phyloP scores from a whole-genome alignment of 345 rosid genomes.

The Cardamine resedifolia region DNA sequence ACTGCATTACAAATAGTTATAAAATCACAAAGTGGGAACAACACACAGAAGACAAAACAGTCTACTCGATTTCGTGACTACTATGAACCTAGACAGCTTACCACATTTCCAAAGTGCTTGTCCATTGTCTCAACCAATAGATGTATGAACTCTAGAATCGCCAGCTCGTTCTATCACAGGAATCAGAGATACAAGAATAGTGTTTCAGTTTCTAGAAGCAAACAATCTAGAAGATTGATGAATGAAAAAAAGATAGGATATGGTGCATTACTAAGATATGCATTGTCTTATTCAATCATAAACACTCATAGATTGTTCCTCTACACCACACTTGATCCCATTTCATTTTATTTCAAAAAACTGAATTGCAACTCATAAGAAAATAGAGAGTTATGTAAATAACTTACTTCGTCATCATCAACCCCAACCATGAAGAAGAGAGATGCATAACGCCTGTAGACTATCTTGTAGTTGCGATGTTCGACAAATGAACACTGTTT shows the following conservation, averaged over 20 bases:
- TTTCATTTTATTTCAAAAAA: too few relatives aligned
- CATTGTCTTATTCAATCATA: neutral
- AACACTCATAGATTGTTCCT: too few relatives aligned
- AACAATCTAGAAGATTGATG: neutral
- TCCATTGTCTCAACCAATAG: conserved; percentile 97
- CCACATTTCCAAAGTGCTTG: conserved; percentile 98
- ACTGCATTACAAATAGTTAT: conserved; percentile 43
- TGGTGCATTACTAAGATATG: neutral
- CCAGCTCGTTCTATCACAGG: conserved; percentile 72
- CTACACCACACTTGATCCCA: too few relatives aligned
- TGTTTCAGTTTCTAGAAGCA: neutral
- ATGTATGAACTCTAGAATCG: conserved; percentile 93
- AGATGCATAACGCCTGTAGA: conserved; percentile 91
- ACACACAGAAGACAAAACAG: neutral
- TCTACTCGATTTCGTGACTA: neutral
- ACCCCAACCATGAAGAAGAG: conserved; percentile 96
- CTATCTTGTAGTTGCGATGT: conserved; percentile 97
- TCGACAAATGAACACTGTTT: conserved; percentile 94
- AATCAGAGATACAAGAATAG: neutral
- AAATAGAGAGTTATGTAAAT: neutral
- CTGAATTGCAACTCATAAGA: neutral
- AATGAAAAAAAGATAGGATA: neutral
- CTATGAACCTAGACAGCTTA: conserved; percentile 32
- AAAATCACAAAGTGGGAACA: neutral
- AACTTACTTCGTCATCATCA: conserved; percentile 85